These are phyloP conservation scores for Chlamydomonas schloesseri DNA, from an alignment of 139 green algal genomes.

Conservation along the genomic window DNA sequence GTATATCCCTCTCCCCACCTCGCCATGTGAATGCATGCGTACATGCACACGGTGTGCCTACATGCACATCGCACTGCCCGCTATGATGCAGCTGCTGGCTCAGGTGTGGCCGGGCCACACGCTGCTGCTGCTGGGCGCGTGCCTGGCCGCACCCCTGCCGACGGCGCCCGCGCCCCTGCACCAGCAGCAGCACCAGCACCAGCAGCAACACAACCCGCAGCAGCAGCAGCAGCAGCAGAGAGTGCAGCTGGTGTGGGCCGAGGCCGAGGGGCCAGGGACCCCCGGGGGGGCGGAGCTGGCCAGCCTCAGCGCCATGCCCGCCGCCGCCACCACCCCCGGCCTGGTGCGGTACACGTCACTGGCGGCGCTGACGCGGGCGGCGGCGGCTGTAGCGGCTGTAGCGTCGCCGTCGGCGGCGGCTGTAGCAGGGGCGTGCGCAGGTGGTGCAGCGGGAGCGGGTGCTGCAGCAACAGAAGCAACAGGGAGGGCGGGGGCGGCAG, in stretches of 20 bases:
- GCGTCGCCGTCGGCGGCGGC: background rate
- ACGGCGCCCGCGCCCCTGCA: background rate
- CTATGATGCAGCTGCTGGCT: background rate
- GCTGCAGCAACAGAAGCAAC: background rate
- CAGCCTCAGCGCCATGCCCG: slow-evolving; percentile 30
- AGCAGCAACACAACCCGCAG: background rate
- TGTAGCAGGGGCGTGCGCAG: background rate
- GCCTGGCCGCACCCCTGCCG: too few relatives aligned
- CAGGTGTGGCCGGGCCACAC: slow-evolving; percentile 19
- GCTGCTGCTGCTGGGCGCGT: slow-evolving; percentile 11
- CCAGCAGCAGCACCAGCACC: background rate
- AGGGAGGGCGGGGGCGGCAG: background rate
- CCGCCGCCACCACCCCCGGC: background rate
- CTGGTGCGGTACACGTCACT: slow-evolving; percentile 22
- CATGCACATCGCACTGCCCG: too few relatives aligned
- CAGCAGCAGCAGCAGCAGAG: background rate
- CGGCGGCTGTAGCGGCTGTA: too few relatives aligned
- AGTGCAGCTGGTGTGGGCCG: background rate
- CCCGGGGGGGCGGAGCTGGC: too few relatives aligned
- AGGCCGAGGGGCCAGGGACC: background rate
- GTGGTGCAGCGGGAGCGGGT: too few relatives aligned
- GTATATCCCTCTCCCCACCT: too few relatives aligned
- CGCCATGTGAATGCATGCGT: too few relatives aligned
- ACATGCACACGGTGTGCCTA: too few relatives aligned
- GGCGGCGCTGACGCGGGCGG: background rate